Conservation (phyloP, 495 filamentous ascomycete genomes). For the Lasiosphaeria ovina region DNA sequence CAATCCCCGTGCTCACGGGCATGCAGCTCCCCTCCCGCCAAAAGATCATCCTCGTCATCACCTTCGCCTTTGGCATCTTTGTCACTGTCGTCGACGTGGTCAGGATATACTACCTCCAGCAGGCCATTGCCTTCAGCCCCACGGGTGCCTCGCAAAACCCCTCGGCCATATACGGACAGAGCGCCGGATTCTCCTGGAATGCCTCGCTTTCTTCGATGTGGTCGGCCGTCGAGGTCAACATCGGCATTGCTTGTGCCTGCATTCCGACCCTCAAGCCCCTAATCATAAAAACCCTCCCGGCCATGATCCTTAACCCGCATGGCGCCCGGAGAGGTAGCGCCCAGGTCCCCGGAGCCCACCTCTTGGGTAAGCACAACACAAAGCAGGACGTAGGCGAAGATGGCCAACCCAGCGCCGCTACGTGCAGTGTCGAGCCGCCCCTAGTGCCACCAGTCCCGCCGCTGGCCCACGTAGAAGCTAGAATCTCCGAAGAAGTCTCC, state of each 20-base stretch:
- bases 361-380: slow-evolving; percentile 4
- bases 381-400: neutral
- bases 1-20: slow-evolving; percentile 80
- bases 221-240: slow-evolving; percentile 87
- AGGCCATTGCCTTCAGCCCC: slow-evolving; percentile 51
- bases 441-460: neutral
- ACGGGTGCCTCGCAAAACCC: slow-evolving; percentile 24
- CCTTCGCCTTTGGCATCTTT: slow-evolving; percentile 81
- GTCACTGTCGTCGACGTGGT: slow-evolving; percentile 86
- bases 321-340: slow-evolving; percentile 28
- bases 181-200: slow-evolving; percentile 59
- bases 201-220: slow-evolving; percentile 86
- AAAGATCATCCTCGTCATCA: slow-evolving; percentile 78
- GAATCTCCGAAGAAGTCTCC: slow-evolving; percentile 23
- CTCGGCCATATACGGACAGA: slow-evolving; percentile 34
- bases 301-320: slow-evolving; percentile 56
- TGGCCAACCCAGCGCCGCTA: slow-evolving; percentile 10
- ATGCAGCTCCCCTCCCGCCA: slow-evolving; percentile 82
- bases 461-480: neutral
- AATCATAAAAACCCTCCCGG: slow-evolving; percentile 69
- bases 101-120: slow-evolving; percentile 83
- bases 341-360: slow-evolving; percentile 6
- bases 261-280: slow-evolving; percentile 87
- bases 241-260: slow-evolving; percentile 84
- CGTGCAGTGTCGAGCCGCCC: neutral